phyloP scores from a whole-genome alignment of 768 basidiomycete species.

The Jaapia argillacea region DNA sequence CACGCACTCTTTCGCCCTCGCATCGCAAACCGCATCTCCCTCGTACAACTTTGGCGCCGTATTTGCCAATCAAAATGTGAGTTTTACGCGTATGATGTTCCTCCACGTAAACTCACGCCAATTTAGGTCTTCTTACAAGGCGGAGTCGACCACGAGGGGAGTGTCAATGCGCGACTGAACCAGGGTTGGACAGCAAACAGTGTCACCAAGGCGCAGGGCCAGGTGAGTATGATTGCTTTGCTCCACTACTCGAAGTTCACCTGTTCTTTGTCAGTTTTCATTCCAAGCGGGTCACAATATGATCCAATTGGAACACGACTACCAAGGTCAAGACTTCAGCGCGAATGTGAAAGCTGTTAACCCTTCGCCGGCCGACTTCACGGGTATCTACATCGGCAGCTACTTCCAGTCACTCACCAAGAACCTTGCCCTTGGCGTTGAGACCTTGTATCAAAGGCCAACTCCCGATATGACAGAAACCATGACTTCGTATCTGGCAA shows the following conservation, averaged over 20 bases:
- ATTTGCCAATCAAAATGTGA: slow-evolving; percentile 79
- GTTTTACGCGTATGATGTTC: too few relatives aligned
- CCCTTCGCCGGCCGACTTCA: slow-evolving; percentile 77
- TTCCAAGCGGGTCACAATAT: slow-evolving; percentile 75
- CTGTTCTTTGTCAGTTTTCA: slow-evolving; percentile 50
- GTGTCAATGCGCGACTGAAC: slow-evolving; percentile 81
- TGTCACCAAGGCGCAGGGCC: slow-evolving; percentile 80
- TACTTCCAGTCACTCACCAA: slow-evolving; percentile 91
- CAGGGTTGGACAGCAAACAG: slow-evolving; percentile 74
- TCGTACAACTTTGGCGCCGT: slow-evolving; percentile 94
- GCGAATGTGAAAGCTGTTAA: slow-evolving; percentile 85
- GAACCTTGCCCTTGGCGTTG: slow-evolving; percentile 80
- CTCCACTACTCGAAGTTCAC: slow-evolving; percentile 5
- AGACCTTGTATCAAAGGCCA: slow-evolving; percentile 75
- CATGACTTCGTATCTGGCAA: slow-evolving; percentile 69
- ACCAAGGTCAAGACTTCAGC: slow-evolving; percentile 79
- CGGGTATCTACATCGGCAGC: slow-evolving; percentile 87
- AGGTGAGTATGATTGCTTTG: slow-evolving; percentile 41
- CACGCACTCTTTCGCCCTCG: slow-evolving; percentile 90
- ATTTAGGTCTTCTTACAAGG: slow-evolving; percentile 87
- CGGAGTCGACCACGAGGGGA: slow-evolving; percentile 88
- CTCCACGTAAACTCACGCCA: background rate
- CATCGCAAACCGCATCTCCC: slow-evolving; percentile 73
- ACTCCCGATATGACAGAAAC: slow-evolving; percentile 62
- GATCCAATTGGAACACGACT: slow-evolving; percentile 92